phyloP scores from a whole-genome alignment of 192 early-diverging fungal species.

The Coemansia sp. region DNA sequence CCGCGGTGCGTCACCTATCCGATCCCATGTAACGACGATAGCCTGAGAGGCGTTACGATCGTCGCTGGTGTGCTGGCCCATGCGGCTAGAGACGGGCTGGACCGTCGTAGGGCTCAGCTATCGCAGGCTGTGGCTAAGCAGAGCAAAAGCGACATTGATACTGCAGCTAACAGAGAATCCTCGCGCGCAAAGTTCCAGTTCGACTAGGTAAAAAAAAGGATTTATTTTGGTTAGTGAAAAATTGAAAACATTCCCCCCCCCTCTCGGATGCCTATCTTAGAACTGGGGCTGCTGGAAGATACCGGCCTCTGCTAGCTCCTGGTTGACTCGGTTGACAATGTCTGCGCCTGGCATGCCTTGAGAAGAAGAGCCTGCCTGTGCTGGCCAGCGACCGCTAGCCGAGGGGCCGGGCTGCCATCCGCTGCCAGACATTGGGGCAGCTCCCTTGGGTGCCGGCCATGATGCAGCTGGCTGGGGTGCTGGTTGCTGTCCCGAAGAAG shows the following conservation, averaged over 20 bases:
- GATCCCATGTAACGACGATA: slow-evolving; percentile 96
- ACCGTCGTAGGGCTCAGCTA: slow-evolving; percentile 15
- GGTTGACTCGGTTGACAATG: slow-evolving; percentile 29
- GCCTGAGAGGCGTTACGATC: slow-evolving; percentile 72
- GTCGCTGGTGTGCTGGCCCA: slow-evolving; percentile 80
- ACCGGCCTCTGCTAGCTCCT: slow-evolving; percentile 14
- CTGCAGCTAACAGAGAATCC: slow-evolving; percentile 7
- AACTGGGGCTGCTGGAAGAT: slow-evolving; percentile 25
- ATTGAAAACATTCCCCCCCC: no score
- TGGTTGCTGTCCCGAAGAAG: no score
- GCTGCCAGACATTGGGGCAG: background rate
- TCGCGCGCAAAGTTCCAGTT: slow-evolving; percentile 1
- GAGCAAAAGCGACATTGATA: background rate
- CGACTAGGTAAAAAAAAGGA: slow-evolving; percentile 4
- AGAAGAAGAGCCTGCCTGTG: background rate
- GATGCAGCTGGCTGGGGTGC: background rate
- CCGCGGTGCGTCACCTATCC: slow-evolving; percentile 85
- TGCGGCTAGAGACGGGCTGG: slow-evolving; percentile 69
- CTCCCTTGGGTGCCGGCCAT: background rate
- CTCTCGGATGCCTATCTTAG: background rate
- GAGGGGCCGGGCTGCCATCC: background rate
- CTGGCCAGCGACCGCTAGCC: background rate
- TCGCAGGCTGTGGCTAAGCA: slow-evolving; percentile 4
- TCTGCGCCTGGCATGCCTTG: background rate
- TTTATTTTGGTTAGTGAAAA: slow-evolving; percentile 8